Percentiles rank a stretch among this genome's conserved stretches.
phyloP scores from a whole-genome alignment of 257 asterid species.

The Petunia secreta region DNA sequence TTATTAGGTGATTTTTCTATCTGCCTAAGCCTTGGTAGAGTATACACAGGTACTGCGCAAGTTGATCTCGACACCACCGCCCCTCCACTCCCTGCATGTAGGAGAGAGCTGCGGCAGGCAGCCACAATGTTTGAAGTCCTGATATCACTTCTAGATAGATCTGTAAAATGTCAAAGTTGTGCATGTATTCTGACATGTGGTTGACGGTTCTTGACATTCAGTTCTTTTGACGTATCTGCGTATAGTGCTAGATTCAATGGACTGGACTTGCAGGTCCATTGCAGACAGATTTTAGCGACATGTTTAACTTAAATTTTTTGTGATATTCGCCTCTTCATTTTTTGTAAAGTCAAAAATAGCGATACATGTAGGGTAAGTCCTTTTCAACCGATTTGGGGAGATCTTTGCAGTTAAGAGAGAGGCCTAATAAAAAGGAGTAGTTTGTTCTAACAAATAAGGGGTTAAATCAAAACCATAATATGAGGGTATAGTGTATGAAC shows the following conservation, averaged over 20 bases:
- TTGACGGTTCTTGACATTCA: neutral
- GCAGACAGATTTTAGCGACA: neutral
- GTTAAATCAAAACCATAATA: neutral
- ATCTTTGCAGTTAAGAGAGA: neutral
- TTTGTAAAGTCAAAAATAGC: neutral
- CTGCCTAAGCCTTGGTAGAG: too few species aligned
- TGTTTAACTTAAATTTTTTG: neutral
- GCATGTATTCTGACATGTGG: neutral
- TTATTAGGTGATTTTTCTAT: too few species aligned
- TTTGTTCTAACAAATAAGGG: neutral
- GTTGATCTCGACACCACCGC: too few species aligned
- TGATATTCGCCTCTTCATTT: conserved; percentile 8
- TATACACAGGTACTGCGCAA: too few species aligned
- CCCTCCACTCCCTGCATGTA: neutral
- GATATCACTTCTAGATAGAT: neutral
- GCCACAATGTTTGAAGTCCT: neutral
- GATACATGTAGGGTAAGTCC: neutral
- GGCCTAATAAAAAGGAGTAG: too few species aligned
- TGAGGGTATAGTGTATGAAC: neutral
- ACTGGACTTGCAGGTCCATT: neutral
- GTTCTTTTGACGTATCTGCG: neutral
- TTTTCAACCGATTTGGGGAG: neutral
- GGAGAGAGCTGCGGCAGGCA: neutral
- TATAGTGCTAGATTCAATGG: conserved; percentile 11
- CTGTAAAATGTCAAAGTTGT: neutral